Evolutionary conservation across 495 filamentous ascomycete genomes (phyloP), one percentile per base, ranked within the genome.

Genomic region (Zalerion maritima): DNA sequence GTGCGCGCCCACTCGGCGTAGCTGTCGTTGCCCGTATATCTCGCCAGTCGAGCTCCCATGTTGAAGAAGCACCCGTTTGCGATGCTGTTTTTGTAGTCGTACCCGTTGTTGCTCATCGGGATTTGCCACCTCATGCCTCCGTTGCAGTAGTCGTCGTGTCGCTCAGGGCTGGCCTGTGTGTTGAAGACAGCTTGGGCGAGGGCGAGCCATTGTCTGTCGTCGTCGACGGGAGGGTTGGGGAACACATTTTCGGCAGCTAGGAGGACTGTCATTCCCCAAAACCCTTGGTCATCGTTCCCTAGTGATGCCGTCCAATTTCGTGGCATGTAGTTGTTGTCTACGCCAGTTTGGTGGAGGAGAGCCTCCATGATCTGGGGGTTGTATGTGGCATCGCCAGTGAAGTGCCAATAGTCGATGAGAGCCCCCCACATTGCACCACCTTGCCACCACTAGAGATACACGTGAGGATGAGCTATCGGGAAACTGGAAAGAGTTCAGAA

Each of bases 51-150:
- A 1, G 82, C 72, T 3, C 73, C 78, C 21, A 92, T 52, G 36
- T 91, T 74, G 58, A 94, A 89, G 54, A 87, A 82, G 32, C 74
- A 70, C 3, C 75, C 81, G 28, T 83, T 89, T 10, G 75, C 73
- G 25, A 81, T 72, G 5, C 68, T 69, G 50, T 86, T 91, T 53
- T 87, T 87, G 57, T 89, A 87, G 37, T 75, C 65, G 41, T 81
- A 91, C 4, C 82, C 82, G n/a, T 60, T 66, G 42, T 83, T 81
- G 38, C 64, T 73, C 2, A 66, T 65, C 31, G 77, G 75, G 13
- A 87, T 75, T 49, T 87, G 81, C 82, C 82, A 89, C 23, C 73
- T 62, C 35, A 91, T 43, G 12, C 81, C 81, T 24, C 79, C 81
- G 21, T 57, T 57, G 40, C 81, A 85, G 1, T 65, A 71, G 6